Evolutionary conservation across 148 eudicot genomes (phyloP), one percentile per base, ranked within the genome.

Genomic region (Vaccinium darrowii): DNA sequence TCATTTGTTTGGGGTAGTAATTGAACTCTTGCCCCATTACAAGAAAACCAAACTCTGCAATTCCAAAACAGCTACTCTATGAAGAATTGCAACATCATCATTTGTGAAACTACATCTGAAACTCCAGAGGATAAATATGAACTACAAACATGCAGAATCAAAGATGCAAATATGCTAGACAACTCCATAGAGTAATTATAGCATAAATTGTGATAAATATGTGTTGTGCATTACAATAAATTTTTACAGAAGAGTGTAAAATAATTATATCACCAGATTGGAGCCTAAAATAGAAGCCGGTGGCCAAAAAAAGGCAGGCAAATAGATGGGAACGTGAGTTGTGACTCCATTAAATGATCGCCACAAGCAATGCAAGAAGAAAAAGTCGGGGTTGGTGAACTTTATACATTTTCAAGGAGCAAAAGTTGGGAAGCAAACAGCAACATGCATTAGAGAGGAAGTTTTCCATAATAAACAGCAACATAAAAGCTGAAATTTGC

Each of bases 21-120:
- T 97, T 96, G 90, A 97, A 95, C 84, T 97, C 98, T 81, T 93
- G 96, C 27, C 98, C 98, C 47, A 91, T 91, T n/a, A 95, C 94
- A 82, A 97, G 89, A 81, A 97, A 95, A n/a, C 95, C 98, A 86
- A 95, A 95, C 84, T 97, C 99, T 97, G 94, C 87, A 92, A 50
- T 86, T 76, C 79, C 82, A 63, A 53, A 7, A 77, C 57, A 51
- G 83, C n/a, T 21, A 50, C 11, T 67, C 16, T 27, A 36, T 81
- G 15, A 58, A 27, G 15, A 73, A 80, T 80, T 63, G 53, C 56
- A 56, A 43, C 18, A 8, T 47, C n/a, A 30, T 67, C 1, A 0
- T 8, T 27, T 15, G 4, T 16, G 19, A 57, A 84, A 63, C 73
- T 50, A 43, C 39, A 84, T 58, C 5, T n/a, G 11, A 76, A 58